Base-by-base conservation (phyloP, 2,329 filamentous ascomycete genomes). In the Cladosporium sp. region DNA sequence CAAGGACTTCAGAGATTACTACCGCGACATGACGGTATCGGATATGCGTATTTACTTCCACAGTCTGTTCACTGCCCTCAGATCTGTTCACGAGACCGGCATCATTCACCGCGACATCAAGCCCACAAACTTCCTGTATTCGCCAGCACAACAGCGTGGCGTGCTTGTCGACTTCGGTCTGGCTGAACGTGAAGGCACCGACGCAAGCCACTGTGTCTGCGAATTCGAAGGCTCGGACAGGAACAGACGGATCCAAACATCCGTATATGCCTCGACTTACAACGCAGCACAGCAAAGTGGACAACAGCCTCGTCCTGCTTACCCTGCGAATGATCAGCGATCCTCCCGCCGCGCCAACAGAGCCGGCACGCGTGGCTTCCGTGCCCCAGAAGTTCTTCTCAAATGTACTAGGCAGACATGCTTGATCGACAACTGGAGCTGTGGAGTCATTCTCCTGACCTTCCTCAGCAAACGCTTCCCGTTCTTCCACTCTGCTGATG, bases 81-180 rank as follows among this genome's bases (percentile, higher is more conserved):
- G 86, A 57, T 90, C 91, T 49, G 93, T 97, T 4, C 95, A 99
- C 78, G 85, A 87, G 6, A 88, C 92, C 74, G 85, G 87, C 49
- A 98, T 99, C 67, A 86, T 99, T 24, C 95, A 99, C 60, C 71
- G 76, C 12, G 76, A 78, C 66, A 78, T 78, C 76, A 87, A 88
- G 60, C 95, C 95, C 6, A 99, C 96, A 26, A 98, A 98, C 76
- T 98, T 98, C 73, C 85, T 98, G 47, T 98, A 98, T 80, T 92
- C 96, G 70, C 92, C 92, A 0, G 82, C 87, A 12, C 87, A 89
- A 52, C 87, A 89, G 72, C 89, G 92, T 65, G 95, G 95, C 49
- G 94, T 99, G 1, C 86, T 99, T 0, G 95, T 99, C n/a, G 95
- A 99, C 76, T 99, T 99, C 80, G 95, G 95, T n/a, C 86, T 99